Evolutionary conservation across 129 eudicot species (phyloP), one percentile per base, ranked within the genome.

Genomic region (Smallanthus sonchifolius): DNA sequence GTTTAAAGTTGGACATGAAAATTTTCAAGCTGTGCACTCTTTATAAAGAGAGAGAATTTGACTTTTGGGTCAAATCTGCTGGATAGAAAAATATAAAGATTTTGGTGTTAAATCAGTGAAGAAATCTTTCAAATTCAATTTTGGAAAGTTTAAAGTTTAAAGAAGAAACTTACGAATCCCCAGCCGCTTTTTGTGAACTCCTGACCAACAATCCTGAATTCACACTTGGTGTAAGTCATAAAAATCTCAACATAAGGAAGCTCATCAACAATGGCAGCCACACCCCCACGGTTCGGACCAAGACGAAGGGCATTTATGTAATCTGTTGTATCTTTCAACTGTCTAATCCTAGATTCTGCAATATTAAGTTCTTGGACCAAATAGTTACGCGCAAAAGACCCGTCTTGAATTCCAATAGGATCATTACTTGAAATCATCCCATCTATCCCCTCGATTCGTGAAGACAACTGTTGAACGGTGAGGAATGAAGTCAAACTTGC

Each of bases 401-500:
- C 97, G 45, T 91, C 97, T 39, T 91, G 97, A 74, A 88, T 66
- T 68, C 97, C 97, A 10, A 91, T 84, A 6, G 97, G 97, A 10
- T 86, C 97, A 2, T 79, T 35, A 79, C 86, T 79, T 0, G 92
- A 79, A 62, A 84, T 79, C 90, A 91, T 66, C 48, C 87, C 79
- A 70, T 91, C 95, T 40, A 91, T 83, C 40, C 97, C 97, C 65
- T 83, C 83, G 42, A 91, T 83, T 56, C 82, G 66, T 10, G 97
- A 86, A 44, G 80, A 56, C 72, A 91, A 79, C 81, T 88, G 87
- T 78, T 85, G 92, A 35, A 91, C 92, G 4, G 97, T 91, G 71
- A 91, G 88, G 76, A 91, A 88, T 17, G 97, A 91, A 40, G 97
- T 88, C 92, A 91, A 87, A 83, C 97, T 91, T 73, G 97, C 97